Conservation (phyloP, 352 stramenopile genomes). For the Pythium sukuiense region DNA sequence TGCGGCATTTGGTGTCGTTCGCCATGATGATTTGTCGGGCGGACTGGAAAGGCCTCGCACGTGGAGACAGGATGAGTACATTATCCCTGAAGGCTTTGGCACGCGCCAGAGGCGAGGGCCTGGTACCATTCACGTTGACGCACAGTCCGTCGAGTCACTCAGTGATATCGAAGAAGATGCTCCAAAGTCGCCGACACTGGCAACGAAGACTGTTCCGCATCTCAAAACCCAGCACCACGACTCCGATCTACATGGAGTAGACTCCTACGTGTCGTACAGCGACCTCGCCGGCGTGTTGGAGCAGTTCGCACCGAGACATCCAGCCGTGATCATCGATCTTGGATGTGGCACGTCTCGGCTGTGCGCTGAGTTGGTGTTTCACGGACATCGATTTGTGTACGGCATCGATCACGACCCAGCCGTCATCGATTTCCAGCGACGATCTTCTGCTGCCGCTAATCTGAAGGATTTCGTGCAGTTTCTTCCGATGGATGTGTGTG, state of each 20-base stretch:
- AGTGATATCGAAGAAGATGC: neutral
- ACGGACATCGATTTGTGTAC: slow-evolving; percentile 29
- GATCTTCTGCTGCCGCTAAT: slow-evolving; percentile 6
- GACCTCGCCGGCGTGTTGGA: slow-evolving; percentile 35
- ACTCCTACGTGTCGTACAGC: slow-evolving; percentile 23
- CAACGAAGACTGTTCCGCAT: neutral
- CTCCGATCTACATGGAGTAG: neutral
- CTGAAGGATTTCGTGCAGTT: slow-evolving; percentile 27
- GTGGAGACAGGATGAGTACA: neutral
- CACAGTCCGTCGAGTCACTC: neutral
- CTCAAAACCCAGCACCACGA: neutral
- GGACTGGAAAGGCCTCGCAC: neutral
- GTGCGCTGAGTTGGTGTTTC: slow-evolving; percentile 31
- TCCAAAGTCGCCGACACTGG: neutral
- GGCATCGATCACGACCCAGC: slow-evolving; percentile 26
- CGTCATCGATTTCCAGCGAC: slow-evolving; percentile 24
- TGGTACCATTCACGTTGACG: neutral
- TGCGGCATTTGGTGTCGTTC: neutral
- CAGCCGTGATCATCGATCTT: slow-evolving; percentile 27
- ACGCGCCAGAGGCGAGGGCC: neutral
- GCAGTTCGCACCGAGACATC: slow-evolving; percentile 2
- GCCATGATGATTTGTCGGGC: neutral
- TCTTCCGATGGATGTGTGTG: slow-evolving; percentile 16
- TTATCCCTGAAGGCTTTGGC: neutral
- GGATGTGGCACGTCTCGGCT: slow-evolving; percentile 35